A percentile compares a stretch with the other conserved stretches of the same genome.
Conservation (phyloP, 2,329 filamentous ascomycete species). For the Erysiphe pulchra region DNA sequence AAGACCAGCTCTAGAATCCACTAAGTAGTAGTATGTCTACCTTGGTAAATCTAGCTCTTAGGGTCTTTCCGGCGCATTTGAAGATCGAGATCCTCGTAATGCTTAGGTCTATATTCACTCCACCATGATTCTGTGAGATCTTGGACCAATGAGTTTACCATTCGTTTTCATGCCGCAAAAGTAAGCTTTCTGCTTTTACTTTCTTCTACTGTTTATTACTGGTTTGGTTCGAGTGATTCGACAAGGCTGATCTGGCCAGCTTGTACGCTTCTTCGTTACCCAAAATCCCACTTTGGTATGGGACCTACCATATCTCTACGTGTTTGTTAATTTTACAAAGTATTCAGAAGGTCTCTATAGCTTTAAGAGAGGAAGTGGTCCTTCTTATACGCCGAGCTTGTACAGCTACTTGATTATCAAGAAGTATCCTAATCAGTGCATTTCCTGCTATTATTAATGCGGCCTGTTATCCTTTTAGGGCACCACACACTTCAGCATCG, state of each 20-base stretch:
- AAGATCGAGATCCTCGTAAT: not conserved
- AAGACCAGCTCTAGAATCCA: not conserved
- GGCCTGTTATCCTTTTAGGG: not conserved
- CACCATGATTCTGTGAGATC: not conserved
- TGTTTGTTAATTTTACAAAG: not conserved
- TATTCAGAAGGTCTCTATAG: not conserved
- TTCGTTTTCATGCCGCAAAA: not conserved
- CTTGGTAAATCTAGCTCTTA: not conserved
- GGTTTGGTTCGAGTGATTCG: not conserved
- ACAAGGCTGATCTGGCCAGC: not conserved
- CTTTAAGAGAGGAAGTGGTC: not conserved
- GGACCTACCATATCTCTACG: not conserved
- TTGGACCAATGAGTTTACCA: not conserved
- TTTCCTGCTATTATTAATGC: not conserved
- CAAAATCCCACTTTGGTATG: not conserved
- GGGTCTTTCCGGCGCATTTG: not conserved
- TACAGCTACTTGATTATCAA: not conserved
- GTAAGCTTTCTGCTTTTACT: not conserved
- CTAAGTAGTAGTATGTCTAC: not conserved
- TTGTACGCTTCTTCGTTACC: not conserved
- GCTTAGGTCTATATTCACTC: not conserved
- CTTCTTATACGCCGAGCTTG: not conserved
- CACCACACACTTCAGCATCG: not conserved
- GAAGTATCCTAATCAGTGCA: not conserved
- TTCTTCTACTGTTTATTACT: not conserved